These are phyloP conservation scores for Teratosphaeriaceae sp. DNA, from an alignment of 2,329 filamentous ascomycete genomes.

Conservation along the genomic window DNA sequence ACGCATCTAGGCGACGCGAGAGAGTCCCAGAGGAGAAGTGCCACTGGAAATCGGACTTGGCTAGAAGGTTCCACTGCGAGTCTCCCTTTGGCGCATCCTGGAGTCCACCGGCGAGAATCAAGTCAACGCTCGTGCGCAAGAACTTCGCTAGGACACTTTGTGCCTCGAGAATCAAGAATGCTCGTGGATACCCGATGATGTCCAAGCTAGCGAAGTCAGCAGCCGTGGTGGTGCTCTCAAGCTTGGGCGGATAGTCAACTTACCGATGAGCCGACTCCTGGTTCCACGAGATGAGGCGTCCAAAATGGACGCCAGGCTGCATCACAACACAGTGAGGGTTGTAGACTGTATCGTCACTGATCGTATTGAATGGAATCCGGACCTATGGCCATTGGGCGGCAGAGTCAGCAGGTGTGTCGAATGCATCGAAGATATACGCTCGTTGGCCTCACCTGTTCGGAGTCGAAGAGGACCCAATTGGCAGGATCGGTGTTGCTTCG, in stretches of 20 bases:
- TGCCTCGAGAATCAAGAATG: slow-evolving; percentile 3
- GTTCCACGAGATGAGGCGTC: slow-evolving; percentile 10
- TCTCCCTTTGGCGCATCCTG: neutral
- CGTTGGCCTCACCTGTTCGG: neutral
- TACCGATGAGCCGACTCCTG: slow-evolving; percentile 8
- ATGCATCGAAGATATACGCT: neutral
- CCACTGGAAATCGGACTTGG: neutral
- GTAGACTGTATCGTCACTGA: neutral
- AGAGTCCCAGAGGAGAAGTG: neutral
- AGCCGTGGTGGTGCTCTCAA: neutral
- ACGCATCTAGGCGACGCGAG: neutral
- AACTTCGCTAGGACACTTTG: neutral
- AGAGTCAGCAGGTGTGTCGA: neutral
- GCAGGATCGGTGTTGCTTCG: slow-evolving; percentile 4
- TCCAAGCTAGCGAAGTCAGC: too few relatives aligned
- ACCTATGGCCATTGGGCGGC: neutral
- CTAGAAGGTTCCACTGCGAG: neutral
- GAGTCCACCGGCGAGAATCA: neutral
- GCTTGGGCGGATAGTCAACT: neutral
- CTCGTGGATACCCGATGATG: slow-evolving; percentile 11
- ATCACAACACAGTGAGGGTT: slow-evolving; percentile 7
- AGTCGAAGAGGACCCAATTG: neutral
- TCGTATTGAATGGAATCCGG: neutral
- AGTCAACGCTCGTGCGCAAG: neutral
- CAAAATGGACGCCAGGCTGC: slow-evolving; percentile 7